phyloP scores from a whole-genome alignment of 768 basidiomycete species.

The Lentinula guzmanii region DNA sequence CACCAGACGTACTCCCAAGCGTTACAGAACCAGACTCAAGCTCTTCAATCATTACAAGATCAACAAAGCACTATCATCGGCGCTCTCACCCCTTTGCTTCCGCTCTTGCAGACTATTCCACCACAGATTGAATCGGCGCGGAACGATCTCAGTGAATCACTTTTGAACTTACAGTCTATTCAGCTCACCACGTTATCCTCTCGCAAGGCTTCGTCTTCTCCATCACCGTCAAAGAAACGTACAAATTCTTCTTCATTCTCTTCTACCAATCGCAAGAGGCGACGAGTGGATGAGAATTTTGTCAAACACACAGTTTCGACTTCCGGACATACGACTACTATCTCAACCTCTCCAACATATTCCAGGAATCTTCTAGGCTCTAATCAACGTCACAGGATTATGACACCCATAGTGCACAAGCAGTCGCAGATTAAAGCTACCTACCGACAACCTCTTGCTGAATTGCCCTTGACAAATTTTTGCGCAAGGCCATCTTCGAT shows the following conservation, averaged over 20 bases:
- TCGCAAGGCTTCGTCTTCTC: background rate
- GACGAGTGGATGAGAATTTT: background rate
- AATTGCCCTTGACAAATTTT: background rate
- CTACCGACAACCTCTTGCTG: conserved; percentile 1
- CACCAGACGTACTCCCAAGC: conserved; percentile 23
- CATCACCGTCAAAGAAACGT: background rate
- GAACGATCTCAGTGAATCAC: conserved; percentile 24
- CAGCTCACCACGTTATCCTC: background rate
- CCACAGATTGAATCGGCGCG: conserved; percentile 45
- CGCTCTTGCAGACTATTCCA: conserved; percentile 54
- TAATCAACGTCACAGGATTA: background rate
- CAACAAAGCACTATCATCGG: conserved; percentile 54
- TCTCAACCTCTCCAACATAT: background rate
- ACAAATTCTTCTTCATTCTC: background rate
- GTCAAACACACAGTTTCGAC: background rate
- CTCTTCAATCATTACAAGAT: conserved; percentile 54
- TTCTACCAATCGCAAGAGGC: background rate
- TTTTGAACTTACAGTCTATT: conserved; percentile 7
- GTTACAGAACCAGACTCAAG: conserved; percentile 49
- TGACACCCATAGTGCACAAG: background rate
- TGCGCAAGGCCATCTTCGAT: background rate
- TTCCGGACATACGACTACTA: background rate
- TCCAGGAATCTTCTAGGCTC: background rate
- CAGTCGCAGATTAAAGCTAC: background rate
- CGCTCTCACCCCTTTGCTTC: conserved; percentile 52